Percentiles rank a stretch among this genome's conserved stretches.
Conservation (phyloP, 352 stramenopile species). For the Globisporangium spinosum region DNA sequence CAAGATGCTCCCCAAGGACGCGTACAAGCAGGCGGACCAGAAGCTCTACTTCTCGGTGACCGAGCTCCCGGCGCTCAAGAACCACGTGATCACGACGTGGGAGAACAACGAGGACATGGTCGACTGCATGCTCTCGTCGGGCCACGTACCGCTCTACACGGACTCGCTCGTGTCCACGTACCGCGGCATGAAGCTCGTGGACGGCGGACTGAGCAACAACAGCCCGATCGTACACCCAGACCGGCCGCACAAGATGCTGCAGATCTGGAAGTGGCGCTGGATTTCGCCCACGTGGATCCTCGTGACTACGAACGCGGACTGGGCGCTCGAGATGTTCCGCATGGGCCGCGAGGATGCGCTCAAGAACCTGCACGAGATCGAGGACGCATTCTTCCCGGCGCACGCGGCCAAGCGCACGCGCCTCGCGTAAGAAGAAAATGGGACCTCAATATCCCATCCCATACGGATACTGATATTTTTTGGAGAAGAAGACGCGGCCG, state of each 20-base stretch:
- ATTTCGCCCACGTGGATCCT: slow-evolving; percentile 73
- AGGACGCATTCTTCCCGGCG: slow-evolving; percentile 24
- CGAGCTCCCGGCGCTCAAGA: slow-evolving; percentile 56
- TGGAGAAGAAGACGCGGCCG: neutral
- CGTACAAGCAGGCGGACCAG: slow-evolving; percentile 56
- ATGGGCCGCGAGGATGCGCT: slow-evolving; percentile 74
- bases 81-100: slow-evolving; percentile 71
- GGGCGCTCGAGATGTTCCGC: slow-evolving; percentile 68
- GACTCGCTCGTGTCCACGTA: slow-evolving; percentile 57
- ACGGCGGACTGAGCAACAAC: slow-evolving; percentile 76
- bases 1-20: slow-evolving; percentile 51
- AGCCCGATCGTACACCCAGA: slow-evolving; percentile 51
- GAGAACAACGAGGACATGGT: slow-evolving; percentile 81
- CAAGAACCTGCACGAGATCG: slow-evolving; percentile 64
- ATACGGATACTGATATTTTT: neutral
- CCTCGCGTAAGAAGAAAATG: neutral
- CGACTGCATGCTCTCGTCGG: slow-evolving; percentile 75
- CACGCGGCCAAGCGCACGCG: slow-evolving; percentile 8
- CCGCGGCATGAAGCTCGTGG: slow-evolving; percentile 68
- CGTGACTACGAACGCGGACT: slow-evolving; percentile 71
- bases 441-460: neutral
- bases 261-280: slow-evolving; percentile 84
- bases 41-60: slow-evolving; percentile 81
- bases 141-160: slow-evolving; percentile 72
- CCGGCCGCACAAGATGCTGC: slow-evolving; percentile 65